A percentile compares a stretch with the other conserved stretches of the same genome.
Conservation (phyloP, 208 protist species). For the Leishmania lainsoni region DNA sequence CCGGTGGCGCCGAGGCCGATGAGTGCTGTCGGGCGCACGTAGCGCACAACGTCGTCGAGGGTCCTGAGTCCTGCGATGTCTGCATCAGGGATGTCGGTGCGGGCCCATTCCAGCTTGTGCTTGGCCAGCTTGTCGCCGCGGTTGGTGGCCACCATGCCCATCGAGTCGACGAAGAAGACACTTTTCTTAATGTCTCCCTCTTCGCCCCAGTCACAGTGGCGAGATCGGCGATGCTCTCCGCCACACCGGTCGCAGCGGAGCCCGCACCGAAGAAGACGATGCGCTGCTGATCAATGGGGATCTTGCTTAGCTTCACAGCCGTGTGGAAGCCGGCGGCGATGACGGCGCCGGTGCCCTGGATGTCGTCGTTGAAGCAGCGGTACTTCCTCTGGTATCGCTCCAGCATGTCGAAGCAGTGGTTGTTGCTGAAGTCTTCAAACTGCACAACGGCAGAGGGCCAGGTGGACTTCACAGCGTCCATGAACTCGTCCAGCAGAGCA, state of each 20-base stretch:
- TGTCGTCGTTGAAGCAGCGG: constrained; percentile 98
- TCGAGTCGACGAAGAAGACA: constrained; percentile 93
- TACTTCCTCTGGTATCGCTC: constrained; percentile 91
- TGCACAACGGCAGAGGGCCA: constrained; percentile 91
- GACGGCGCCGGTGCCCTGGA: constrained; percentile 97
- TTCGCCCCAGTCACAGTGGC: constrained; percentile 50
- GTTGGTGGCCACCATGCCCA: constrained; percentile 89
- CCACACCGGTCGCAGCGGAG: constrained; percentile 93
- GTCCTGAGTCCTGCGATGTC: constrained; percentile 60
- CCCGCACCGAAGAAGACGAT: constrained; percentile 94
- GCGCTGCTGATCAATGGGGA: constrained; percentile 59
- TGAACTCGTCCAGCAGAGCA: constrained; percentile 91
- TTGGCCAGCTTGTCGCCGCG: constrained; percentile 78
- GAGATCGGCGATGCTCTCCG: constrained; percentile 89
- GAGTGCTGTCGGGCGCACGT: constrained; percentile 94
- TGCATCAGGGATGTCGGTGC: constrained; percentile 74
- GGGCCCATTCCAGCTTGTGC: constrained; percentile 91
- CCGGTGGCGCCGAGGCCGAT: constrained; percentile 94
- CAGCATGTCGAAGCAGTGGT: constrained; percentile 94
- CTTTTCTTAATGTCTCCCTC: constrained; percentile 75
- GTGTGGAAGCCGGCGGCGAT: constrained; percentile 92
- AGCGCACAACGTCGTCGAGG: constrained; percentile 68
- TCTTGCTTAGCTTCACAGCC: constrained; percentile 66
- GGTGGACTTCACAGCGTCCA: constrained; percentile 75
- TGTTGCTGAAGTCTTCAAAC: constrained; percentile 97